Base-by-base conservation (phyloP, 129 eudicot genomes). In the Kitagawia praeruptora region DNA sequence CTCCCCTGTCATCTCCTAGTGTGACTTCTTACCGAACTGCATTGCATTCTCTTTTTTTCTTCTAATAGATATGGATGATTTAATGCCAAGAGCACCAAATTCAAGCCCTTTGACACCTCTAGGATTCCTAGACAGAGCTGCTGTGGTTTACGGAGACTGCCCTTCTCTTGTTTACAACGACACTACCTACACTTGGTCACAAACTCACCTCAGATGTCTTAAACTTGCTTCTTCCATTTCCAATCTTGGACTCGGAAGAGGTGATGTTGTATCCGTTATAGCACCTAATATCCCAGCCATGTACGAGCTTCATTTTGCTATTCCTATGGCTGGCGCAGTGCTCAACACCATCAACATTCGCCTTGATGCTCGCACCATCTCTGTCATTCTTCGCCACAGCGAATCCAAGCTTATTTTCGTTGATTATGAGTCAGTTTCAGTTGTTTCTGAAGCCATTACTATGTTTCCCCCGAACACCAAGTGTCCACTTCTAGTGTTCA, bases 71-170 rank as follows among this genome's bases (percentile, higher is more conserved):
- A 58, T 58, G 67, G 67, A 58, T 58, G 15, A 58, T 58, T 56
- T 56, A 23, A 8, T 23, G n/a, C 75, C 75, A 19, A 40, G 25
- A 42, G 75, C 75, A 12, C 39, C 84, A 46, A 81, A 81, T 23
- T 81, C 84, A 61, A 42, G 84, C 49, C 80, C 84, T 75, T 49
- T 81, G 4, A 81, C 84, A 28, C 79, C 84, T 41, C 34, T 81
- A 16, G 73, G 56, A 19, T 80, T 80, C 72, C 27, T 80, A 3
- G 83, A 80, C 34, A 80, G 83, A 18, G 83, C 83, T 44, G 74
- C 83, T 37, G 45, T 53, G 8, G 83, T 80, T n/a, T 80, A 54
- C 12, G 54, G 74, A 16, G 81, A 78, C 75, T 78, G 56, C 56
- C 53, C 58, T 13, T 80, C 83, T 23, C 45, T 80, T 23, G 61